Base-by-base conservation (phyloP, 1,284 basidiomycete species). In the Ustilago vetiveriae region DNA sequence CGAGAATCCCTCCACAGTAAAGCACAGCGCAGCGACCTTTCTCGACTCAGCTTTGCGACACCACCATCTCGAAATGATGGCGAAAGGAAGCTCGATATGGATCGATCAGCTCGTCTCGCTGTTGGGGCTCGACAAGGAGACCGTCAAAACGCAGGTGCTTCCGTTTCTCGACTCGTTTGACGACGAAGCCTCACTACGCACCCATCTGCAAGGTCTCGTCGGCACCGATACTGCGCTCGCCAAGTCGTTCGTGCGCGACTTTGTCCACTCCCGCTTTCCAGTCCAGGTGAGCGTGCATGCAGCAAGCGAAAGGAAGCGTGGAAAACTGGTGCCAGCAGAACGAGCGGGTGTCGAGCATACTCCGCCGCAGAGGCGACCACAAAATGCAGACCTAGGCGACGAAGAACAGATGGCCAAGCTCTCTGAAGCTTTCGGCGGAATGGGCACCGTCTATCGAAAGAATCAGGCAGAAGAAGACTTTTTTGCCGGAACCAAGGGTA, bases 91-190 rank as follows among this genome's bases (percentile, higher is more conserved):
- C 13, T 39, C 53, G 10, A 41, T 53, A 29, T 71, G 67, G 67
- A 64, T 44, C 33, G 67, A 71, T 14, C 67, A 71, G 46, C 67
- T 71, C 17, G 57, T 65, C 4, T 48, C 52, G 16, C 57, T 71
- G 26, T 46, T 71, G 14, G 67, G 62, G 2, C 42, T 71, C 2
- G 68, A 72, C 35, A 72, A 51, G 27, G 68, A 72, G 38, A 63
- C 68, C 1, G 49, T 67, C 35, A 44, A 40, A n/a, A 46, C 58
- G 10, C 68, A 72, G 49, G 58, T 67, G 27, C n/a, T 72, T 0
- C 68, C 68, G 6, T 72, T 67, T 30, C 68, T 72, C 49, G 63
- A 67, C 35, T 66, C 68, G n/a, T 67, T 67, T 37, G 68, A 67
- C 38, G 42, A 52, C 23, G 51, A 57, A 33, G 35, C 37, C 0